Percentiles rank a stretch among this genome's conserved stretches.
Evolutionary conservation across 306 rosid genomes (phyloP).

Genomic region (Heteromeles arbutifolia): DNA sequence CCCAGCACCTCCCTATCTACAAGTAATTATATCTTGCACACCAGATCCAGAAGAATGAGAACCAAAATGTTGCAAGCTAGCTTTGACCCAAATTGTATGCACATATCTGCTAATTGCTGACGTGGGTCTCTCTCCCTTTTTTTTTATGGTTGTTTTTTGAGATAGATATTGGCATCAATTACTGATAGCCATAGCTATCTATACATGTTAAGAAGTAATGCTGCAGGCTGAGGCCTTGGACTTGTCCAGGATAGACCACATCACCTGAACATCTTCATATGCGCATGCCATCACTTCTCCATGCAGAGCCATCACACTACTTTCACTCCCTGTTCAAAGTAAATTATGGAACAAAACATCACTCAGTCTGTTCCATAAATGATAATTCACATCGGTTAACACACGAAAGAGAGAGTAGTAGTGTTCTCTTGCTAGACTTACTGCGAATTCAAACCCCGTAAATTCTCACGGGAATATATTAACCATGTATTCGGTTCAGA

Average conservation of each 20-base stretch:
- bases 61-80: background rate
- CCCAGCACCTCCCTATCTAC: slow-evolving; percentile 1
- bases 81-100: slow-evolving; percentile 8
- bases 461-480: background rate
- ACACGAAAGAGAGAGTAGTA: background rate
- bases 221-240: slow-evolving; percentile 54
- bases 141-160: background rate
- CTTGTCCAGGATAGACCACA: slow-evolving; percentile 97
- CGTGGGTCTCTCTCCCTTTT: background rate
- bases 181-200: background rate
- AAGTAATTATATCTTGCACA: background rate
- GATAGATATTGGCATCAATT: background rate
- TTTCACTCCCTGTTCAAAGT: slow-evolving; percentile 48
- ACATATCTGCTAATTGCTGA: slow-evolving; percentile 4
- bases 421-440: background rate
- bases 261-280: slow-evolving; percentile 91
- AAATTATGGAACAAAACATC: background rate
- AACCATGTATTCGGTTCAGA: background rate
- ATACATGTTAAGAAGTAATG: slow-evolving; percentile 32
- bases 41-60: background rate
- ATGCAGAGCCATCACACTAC: slow-evolving; percentile 56
- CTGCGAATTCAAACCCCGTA: background rate
- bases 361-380: background rate
- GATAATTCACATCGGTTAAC: background rate
- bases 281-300: slow-evolving; percentile 97